Evolutionary conservation across 2,329 filamentous ascomycete genomes (phyloP).

Genomic region (Xylariaceae sp.): DNA sequence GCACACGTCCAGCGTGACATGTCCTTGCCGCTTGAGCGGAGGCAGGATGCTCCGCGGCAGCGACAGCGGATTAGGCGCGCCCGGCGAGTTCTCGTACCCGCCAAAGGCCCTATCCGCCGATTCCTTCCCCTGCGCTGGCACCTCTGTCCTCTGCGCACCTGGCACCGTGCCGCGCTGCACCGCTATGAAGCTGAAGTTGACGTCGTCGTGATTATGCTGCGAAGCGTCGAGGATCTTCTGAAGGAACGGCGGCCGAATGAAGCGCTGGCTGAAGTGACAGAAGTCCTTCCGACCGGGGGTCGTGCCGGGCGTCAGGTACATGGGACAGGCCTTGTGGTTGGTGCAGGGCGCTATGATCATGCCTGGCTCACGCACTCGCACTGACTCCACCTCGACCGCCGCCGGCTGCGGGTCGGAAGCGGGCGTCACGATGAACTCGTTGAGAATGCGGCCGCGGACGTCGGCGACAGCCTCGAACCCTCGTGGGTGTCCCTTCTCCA

Average conservation of each 20-base stretch:
- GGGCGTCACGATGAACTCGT: conserved; percentile 51
- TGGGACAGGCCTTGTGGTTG: conserved; percentile 80
- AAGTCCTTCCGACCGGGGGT: conserved; percentile 76
- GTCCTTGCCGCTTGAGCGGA: conserved; percentile 80
- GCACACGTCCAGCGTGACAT: conserved; percentile 86
- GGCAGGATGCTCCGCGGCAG: conserved; percentile 74
- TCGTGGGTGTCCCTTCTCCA: conserved; percentile 86
- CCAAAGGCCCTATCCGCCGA: conserved; percentile 63
- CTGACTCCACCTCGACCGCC: conserved; percentile 35
- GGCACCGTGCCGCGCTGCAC: conserved; percentile 68
- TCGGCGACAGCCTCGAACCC: conserved; percentile 91
- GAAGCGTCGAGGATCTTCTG: conserved; percentile 66
- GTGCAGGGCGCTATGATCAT: conserved; percentile 75
- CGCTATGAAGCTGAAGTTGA: conserved; percentile 84
- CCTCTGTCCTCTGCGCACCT: conserved; percentile 6
- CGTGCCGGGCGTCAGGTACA: conserved; percentile 71
- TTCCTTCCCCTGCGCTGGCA: conserved; percentile 41
- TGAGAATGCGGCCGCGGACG: conserved; percentile 72
- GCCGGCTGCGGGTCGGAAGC: conserved; percentile 32
- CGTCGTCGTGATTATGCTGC: conserved; percentile 79
- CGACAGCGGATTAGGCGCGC: conserved; percentile 52
- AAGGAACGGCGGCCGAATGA: conserved; percentile 75
- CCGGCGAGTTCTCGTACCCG: conserved; percentile 57
- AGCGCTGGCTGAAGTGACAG: conserved; percentile 87
- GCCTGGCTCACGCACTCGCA: conserved; percentile 49